phyloP scores from a whole-genome alignment of 1,284 basidiomycete genomes.

The Leccinum pachyderme region DNA sequence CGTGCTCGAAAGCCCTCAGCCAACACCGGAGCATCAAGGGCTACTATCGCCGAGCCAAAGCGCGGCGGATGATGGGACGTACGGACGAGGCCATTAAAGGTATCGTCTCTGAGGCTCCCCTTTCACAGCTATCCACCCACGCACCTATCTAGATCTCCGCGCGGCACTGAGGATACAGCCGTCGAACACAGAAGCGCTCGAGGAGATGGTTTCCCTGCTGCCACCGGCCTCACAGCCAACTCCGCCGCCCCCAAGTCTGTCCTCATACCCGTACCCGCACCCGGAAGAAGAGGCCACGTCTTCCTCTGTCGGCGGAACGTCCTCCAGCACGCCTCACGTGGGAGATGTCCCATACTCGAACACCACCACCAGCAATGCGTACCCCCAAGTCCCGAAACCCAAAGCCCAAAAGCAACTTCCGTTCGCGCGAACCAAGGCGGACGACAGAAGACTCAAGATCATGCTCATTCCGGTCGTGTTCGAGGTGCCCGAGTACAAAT shows the following conservation, averaged over 20 bases:
- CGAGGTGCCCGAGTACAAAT: conserved; percentile 35
- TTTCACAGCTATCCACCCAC: background rate
- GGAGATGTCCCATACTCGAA: conserved; percentile 17
- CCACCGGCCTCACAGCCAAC: conserved; percentile 26
- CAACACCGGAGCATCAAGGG: conserved; percentile 68
- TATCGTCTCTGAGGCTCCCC: conserved; percentile 17
- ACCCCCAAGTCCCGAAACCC: conserved; percentile 34
- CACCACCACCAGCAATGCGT: background rate
- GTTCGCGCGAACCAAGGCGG: conserved; percentile 46
- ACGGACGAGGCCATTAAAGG: conserved; percentile 63
- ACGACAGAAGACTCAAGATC: conserved; percentile 54
- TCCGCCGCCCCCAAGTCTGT: conserved; percentile 17
- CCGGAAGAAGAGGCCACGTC: conserved; percentile 24
- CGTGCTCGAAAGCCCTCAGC: conserved; percentile 57
- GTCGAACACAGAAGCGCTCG: conserved; percentile 53
- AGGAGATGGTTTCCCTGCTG: conserved; percentile 48
- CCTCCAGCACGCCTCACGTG: conserved; percentile 9
- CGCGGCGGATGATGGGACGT: conserved; percentile 55
- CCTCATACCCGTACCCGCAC: conserved; percentile 15
- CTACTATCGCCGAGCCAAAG: conserved; percentile 62
- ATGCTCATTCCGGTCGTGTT: conserved; percentile 42
- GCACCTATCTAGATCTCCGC: conserved; percentile 47
- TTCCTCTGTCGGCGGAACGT: conserved; percentile 22
- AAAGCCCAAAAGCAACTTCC: conserved; percentile 46
- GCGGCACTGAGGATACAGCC: conserved; percentile 59